Evolutionary conservation across 176 grass and related monocot genomes (phyloP).

Genomic region (Eleusine coracana): DNA sequence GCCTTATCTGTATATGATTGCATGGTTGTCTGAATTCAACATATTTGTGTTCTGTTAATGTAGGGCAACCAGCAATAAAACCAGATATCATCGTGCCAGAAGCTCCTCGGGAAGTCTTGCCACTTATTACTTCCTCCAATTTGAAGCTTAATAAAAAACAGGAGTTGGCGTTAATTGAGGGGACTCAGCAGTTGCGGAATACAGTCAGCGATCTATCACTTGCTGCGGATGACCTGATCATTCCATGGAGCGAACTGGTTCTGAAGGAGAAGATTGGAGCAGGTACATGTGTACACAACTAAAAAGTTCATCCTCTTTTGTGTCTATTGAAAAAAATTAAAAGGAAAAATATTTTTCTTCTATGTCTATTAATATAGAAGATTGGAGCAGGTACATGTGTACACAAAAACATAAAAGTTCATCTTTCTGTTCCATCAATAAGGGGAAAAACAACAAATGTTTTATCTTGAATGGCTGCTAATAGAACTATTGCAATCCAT

Average conservation of each 20-base stretch:
- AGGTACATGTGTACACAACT: conserved; percentile 51
- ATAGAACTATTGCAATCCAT: conserved; percentile 2
- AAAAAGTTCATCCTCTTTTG: conserved; percentile 10
- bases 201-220: conserved; percentile 60
- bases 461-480: neutral
- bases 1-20: neutral
- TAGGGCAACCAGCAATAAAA: conserved; percentile 40
- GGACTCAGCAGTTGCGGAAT: conserved; percentile 42
- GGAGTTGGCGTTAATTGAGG: conserved; percentile 60
- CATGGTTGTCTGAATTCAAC: conserved; percentile 33
- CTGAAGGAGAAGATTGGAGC: conserved; percentile 97
- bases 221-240: conserved; percentile 73
- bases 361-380: neutral
- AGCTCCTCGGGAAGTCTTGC: conserved; percentile 49
- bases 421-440: no score
- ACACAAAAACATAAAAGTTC: no score
- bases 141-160: conserved; percentile 68
- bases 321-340: neutral
- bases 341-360: neutral
- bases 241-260: conserved; percentile 91
- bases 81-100: conserved; percentile 41
- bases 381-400: no score
- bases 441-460: neutral
- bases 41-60: conserved; percentile 39
- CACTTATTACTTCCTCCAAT: conserved; percentile 61